Conservation (phyloP, 1,284 basidiomycete species). For the Apiotrichum mycotoxinovorans region DNA sequence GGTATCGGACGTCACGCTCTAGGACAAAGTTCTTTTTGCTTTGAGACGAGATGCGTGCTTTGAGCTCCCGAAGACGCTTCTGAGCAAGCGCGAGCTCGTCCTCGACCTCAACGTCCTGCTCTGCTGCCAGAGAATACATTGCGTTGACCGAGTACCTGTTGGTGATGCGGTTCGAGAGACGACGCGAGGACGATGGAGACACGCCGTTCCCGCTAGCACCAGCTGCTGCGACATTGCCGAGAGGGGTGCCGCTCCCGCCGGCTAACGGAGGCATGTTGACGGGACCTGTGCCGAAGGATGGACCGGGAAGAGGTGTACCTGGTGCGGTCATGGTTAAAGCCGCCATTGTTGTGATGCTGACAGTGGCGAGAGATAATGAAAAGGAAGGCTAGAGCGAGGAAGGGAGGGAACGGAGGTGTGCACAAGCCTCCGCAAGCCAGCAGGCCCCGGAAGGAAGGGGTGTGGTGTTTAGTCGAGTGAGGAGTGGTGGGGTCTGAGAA, state of each 20-base stretch:
- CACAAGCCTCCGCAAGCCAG: neutral
- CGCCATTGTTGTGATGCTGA: conserved; percentile 6
- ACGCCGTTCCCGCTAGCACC: neutral
- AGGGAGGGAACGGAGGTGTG: neutral
- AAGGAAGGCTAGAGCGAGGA: neutral
- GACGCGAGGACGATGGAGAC: conserved; percentile 16
- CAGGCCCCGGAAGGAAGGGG: neutral
- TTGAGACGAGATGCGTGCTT: conserved; percentile 95
- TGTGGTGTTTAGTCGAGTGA: neutral
- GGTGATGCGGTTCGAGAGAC: conserved; percentile 72
- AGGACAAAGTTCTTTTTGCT: conserved; percentile 99
- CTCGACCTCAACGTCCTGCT: conserved; percentile 97
- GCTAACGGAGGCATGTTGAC: neutral
- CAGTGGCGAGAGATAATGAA: too few species aligned
- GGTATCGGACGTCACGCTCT: conserved; percentile 95
- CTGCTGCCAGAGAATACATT: conserved; percentile 94
- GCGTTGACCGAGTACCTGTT: conserved; percentile 96
- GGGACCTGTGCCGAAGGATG: neutral
- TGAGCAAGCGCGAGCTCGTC: conserved; percentile 97
- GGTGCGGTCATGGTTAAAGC: conserved; percentile 19
- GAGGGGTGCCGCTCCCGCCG: neutral
- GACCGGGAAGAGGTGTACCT: conserved; percentile 2
- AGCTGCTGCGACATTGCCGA: neutral
- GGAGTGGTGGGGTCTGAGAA: neutral
- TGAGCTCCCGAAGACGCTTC: conserved; percentile 90